phyloP scores from a whole-genome alignment of 2,329 filamentous ascomycete genomes.

The Trichoderma oligosporum region DNA sequence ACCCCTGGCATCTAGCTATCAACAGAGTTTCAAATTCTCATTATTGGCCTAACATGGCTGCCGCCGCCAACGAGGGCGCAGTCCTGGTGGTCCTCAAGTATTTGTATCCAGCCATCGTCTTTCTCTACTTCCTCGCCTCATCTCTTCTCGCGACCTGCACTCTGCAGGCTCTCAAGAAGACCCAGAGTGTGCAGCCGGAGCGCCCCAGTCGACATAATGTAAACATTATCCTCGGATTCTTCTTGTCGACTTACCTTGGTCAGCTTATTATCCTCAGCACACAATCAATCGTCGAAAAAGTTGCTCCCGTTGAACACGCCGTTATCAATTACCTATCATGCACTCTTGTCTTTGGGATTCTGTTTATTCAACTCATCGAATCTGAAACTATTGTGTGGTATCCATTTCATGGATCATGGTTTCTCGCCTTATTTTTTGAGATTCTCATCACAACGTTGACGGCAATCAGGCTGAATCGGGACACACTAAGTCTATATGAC shows the following conservation, averaged over 20 bases:
- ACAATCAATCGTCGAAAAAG: slow-evolving; percentile 1
- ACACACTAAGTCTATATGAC: slow-evolving; percentile 21
- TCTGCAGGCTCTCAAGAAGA: slow-evolving; percentile 43
- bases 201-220: slow-evolving; percentile 25
- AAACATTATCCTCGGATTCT: slow-evolving; percentile 43
- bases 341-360: slow-evolving; percentile 59
- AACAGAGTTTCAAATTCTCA: background rate
- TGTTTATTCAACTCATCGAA: slow-evolving; percentile 53
- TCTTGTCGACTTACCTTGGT: slow-evolving; percentile 45
- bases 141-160: slow-evolving; percentile 50
- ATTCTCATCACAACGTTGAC: slow-evolving; percentile 39
- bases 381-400: slow-evolving; percentile 54
- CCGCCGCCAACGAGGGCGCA: slow-evolving; percentile 15
- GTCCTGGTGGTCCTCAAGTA: slow-evolving; percentile 52
- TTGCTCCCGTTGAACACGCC: slow-evolving; percentile 42
- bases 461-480: slow-evolving; percentile 12
- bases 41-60: slow-evolving; percentile 18
- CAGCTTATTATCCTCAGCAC: slow-evolving; percentile 42
- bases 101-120: slow-evolving; percentile 53
- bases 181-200: slow-evolving; percentile 17
- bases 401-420: slow-evolving; percentile 60
- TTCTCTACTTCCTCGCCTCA: slow-evolving; percentile 54
- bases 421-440: slow-evolving; percentile 56
- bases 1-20: background rate
- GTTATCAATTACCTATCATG: slow-evolving; percentile 59